Evolutionary conservation across 208 protist species (phyloP).

Genomic region (Naegleria lovaniensis): DNA sequence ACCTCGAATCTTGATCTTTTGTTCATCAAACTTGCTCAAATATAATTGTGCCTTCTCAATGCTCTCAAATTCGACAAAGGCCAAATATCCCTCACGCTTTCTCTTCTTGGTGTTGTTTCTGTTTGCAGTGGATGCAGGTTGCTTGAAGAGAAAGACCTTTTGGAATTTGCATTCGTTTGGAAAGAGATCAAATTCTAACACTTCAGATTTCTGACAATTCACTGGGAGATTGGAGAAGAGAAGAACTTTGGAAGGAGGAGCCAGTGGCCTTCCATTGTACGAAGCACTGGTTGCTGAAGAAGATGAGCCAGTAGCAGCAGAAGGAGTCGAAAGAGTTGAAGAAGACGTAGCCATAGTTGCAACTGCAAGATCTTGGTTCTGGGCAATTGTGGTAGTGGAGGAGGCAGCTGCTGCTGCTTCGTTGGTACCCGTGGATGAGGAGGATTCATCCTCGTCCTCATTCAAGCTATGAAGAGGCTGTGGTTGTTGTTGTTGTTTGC

Average conservation of each 20-base stretch:
- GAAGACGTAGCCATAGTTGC: too few species aligned
- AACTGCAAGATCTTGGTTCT: too few species aligned
- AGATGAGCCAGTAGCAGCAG: not conserved
- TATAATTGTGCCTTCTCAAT: not conserved
- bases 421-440: not conserved
- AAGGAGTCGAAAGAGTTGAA: not conserved
- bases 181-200: not conserved
- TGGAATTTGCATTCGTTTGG: not conserved
- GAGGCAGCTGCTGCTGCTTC: not conserved
- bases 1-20: not conserved
- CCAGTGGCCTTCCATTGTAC: not conserved
- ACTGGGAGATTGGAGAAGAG: not conserved
- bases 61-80: not conserved
- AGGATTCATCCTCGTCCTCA: too few species aligned
- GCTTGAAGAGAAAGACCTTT: not conserved
- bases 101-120: not conserved
- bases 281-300: not conserved
- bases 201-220: slow-evolving; percentile 1
- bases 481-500: too few species aligned
- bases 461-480: not conserved
- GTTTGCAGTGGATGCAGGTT: not conserved
- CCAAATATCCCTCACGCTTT: not conserved
- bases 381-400: not conserved
- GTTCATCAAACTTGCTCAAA: not conserved
- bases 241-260: not conserved